These are phyloP conservation scores for Rhodosporidiobolus odoratus DNA, from an alignment of 768 basidiomycete genomes.

Conservation along the genomic window DNA sequence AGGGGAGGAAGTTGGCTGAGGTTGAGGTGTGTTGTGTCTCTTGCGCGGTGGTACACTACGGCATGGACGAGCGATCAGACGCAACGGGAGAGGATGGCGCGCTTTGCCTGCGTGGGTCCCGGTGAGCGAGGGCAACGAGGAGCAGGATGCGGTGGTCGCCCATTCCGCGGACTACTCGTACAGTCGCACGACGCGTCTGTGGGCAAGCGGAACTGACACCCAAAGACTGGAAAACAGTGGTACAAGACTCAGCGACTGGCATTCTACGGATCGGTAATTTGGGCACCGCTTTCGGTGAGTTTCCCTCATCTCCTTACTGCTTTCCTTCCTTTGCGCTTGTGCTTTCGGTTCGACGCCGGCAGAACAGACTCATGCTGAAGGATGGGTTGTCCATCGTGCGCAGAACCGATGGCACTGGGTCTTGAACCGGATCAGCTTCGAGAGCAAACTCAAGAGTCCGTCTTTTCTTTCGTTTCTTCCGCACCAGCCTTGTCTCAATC, in stretches of 20 bases:
- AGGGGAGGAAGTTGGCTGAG: conserved; percentile 9
- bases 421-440: conserved; percentile 15
- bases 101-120: too few relatives aligned
- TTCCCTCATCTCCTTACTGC: neutral
- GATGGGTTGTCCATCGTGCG: rapidly evolving
- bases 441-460: conserved; percentile 1
- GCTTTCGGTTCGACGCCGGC: too few relatives aligned
- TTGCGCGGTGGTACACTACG: too few relatives aligned
- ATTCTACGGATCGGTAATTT: conserved; percentile 29
- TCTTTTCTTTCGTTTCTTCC: neutral
- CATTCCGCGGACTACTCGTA: neutral
- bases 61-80: too few relatives aligned
- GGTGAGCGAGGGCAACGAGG: neutral
- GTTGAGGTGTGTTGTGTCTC: conserved; percentile 25
- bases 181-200: too few relatives aligned
- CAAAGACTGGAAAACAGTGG: conserved; percentile 7
- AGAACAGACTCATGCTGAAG: too few relatives aligned
- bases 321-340: too few relatives aligned
- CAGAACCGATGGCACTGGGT: conserved; percentile 37
- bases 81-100: too few relatives aligned
- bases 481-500: neutral
- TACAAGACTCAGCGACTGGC: conserved; percentile 25
- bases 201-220: too few relatives aligned
- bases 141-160: too few relatives aligned
- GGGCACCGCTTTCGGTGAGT: conserved; percentile 31